phyloP scores from a whole-genome alignment of 345 rosid species.

The Rhizophora apiculata region DNA sequence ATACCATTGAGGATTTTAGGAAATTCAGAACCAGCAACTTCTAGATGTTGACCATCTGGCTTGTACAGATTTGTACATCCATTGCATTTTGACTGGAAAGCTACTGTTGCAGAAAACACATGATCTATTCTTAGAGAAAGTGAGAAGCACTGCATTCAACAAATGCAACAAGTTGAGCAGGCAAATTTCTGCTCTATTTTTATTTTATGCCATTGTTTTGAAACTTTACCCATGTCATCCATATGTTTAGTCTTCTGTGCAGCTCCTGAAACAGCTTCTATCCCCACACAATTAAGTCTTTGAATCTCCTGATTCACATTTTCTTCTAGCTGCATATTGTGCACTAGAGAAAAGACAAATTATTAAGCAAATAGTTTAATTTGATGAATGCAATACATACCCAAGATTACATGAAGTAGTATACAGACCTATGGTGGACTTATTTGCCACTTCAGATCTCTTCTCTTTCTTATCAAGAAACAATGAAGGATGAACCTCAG shows the following conservation, averaged over 20 bases:
- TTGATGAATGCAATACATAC: slow-evolving; percentile 7
- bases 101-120: slow-evolving; percentile 33
- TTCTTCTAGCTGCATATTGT: slow-evolving; percentile 30
- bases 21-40: slow-evolving; percentile 26
- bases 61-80: slow-evolving; percentile 25
- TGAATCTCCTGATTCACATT: slow-evolving; percentile 31
- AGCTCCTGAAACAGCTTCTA: slow-evolving; percentile 27
- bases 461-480: slow-evolving; percentile 29
- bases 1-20: slow-evolving; percentile 11
- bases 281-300: slow-evolving; percentile 19
- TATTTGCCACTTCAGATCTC: slow-evolving; percentile 18
- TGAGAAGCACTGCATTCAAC: neutral
- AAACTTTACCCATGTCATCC: slow-evolving; percentile 38
- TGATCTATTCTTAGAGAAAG: slow-evolving; percentile 20
- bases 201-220: neutral
- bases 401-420: slow-evolving; percentile 9
- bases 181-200: neutral
- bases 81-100: slow-evolving; percentile 22
- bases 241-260: slow-evolving; percentile 23
- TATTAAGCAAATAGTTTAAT: slow-evolving; percentile 3
- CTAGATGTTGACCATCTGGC: slow-evolving; percentile 19
- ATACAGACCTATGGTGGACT: slow-evolving; percentile 31
- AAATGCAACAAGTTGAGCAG: slow-evolving; percentile 1
- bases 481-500: slow-evolving; percentile 20
- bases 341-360: slow-evolving; percentile 29